phyloP scores from a whole-genome alignment of 768 basidiomycete genomes.

The Calvatia gigantea region DNA sequence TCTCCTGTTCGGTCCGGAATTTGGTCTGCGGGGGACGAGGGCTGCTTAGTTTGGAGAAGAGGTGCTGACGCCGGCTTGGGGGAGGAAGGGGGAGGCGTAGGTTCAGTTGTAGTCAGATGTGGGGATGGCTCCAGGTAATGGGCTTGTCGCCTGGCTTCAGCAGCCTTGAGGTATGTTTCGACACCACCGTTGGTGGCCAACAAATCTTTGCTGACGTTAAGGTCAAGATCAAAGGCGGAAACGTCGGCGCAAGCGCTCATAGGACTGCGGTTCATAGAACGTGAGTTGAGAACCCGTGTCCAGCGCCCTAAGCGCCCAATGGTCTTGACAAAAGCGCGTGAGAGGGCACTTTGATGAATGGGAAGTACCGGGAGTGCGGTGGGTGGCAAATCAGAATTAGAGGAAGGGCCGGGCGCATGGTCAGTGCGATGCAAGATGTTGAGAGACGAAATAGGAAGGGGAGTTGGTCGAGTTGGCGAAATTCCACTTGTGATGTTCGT shows the following conservation, averaged over 20 bases:
- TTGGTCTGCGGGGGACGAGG: too few relatives aligned
- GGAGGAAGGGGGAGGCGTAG: not conserved
- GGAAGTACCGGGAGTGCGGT: slow-evolving; percentile 44
- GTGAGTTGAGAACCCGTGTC: slow-evolving; percentile 70
- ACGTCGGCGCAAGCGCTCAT: slow-evolving; percentile 42
- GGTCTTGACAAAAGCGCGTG: slow-evolving; percentile 75
- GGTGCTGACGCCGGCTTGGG: not conserved
- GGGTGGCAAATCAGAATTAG: slow-evolving; percentile 26
- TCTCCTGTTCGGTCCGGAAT: not conserved
- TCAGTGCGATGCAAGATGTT: slow-evolving; percentile 64
- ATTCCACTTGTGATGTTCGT: slow-evolving; percentile 34
- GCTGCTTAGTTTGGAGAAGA: slow-evolving; percentile 4
- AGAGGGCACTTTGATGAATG: slow-evolving; percentile 60
- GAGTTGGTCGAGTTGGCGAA: slow-evolving; percentile 37
- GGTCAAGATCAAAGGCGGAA: slow-evolving; percentile 70
- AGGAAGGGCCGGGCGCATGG: slow-evolving; percentile 29
- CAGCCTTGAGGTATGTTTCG: slow-evolving; percentile 55
- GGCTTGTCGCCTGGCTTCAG: slow-evolving; percentile 35
- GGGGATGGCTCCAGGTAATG: slow-evolving; percentile 11
- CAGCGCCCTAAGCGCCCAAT: slow-evolving; percentile 80
- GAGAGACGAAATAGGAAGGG: slow-evolving; percentile 53
- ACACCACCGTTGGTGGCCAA: slow-evolving; percentile 59
- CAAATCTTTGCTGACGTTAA: slow-evolving; percentile 56
- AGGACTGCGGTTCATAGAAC: slow-evolving; percentile 26
- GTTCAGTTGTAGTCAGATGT: not conserved